Conservation (phyloP, 345 rosid genomes). For the Rhizophora mangle region DNA sequence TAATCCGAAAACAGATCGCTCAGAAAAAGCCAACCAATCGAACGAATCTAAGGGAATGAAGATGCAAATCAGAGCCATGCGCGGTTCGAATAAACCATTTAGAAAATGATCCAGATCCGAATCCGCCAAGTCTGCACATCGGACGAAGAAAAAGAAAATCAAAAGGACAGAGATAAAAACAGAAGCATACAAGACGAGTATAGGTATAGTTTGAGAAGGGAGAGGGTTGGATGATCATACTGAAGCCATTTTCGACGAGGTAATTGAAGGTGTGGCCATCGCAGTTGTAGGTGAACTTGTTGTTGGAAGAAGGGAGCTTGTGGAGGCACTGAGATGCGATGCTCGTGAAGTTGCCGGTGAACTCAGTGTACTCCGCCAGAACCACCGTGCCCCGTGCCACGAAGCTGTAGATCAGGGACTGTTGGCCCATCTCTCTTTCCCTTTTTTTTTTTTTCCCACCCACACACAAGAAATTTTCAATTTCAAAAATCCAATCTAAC, state of each 20-base stretch:
- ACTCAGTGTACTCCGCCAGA: slow-evolving; percentile 30
- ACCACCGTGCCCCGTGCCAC: slow-evolving; percentile 34
- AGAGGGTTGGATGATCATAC: slow-evolving; percentile 8
- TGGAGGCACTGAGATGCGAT: slow-evolving; percentile 32
- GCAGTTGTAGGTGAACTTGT: slow-evolving; percentile 35
- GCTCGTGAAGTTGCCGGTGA: slow-evolving; percentile 28
- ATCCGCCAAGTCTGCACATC: neutral
- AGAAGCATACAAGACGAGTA: neutral
- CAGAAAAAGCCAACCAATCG: slow-evolving; percentile 1
- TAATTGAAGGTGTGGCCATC: slow-evolving; percentile 35
- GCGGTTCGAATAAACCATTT: no score
- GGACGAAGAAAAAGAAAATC: neutral
- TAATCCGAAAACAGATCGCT: neutral
- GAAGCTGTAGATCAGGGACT: slow-evolving; percentile 32
- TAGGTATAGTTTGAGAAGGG: neutral
- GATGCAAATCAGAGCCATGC: neutral
- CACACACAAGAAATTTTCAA: neutral
- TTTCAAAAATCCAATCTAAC: neutral
- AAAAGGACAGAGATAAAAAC: neutral
- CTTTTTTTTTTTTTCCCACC: neutral
- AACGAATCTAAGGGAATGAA: neutral
- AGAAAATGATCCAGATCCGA: slow-evolving; percentile 1
- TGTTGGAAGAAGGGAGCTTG: slow-evolving; percentile 30
- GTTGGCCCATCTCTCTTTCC: slow-evolving; percentile 24
- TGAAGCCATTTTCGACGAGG: slow-evolving; percentile 36